These are phyloP conservation scores for Trichoderma gamsii DNA, from an alignment of 495 filamentous ascomycete genomes.

Conservation along the genomic window DNA sequence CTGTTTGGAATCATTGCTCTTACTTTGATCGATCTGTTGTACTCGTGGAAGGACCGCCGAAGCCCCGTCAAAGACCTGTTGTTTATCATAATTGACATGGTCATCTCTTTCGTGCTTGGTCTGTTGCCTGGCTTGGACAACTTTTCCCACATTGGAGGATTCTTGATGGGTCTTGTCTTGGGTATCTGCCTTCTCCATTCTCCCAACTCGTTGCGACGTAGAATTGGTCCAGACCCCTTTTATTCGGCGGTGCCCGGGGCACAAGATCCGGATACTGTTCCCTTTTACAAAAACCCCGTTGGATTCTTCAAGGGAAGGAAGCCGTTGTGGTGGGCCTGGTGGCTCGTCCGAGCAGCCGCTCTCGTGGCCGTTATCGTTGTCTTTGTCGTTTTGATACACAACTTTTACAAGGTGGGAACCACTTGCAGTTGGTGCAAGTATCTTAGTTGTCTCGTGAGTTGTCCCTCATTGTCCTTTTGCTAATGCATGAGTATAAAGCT, in stretches of 20 bases:
- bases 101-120: constrained; percentile 86
- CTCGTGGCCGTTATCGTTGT: constrained; percentile 70
- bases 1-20: constrained; percentile 91
- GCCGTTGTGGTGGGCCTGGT: constrained; percentile 96
- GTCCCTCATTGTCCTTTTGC: constrained; percentile 12
- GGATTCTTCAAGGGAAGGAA: constrained; percentile 89
- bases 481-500: constrained; percentile 28
- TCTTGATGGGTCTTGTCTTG: constrained; percentile 83
- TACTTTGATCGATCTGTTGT: constrained; percentile 79
- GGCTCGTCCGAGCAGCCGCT: constrained; percentile 77
- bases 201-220: constrained; percentile 68
- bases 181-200: constrained; percentile 84
- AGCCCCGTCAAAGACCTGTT: constrained; percentile 72
- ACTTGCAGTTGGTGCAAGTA: constrained; percentile 90
- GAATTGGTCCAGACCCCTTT: constrained; percentile 62
- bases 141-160: constrained; percentile 94
- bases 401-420: constrained; percentile 77
- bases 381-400: constrained; percentile 77
- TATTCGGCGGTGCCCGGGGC: constrained; percentile 37
- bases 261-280: constrained; percentile 38
- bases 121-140: constrained; percentile 92
- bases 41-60: constrained; percentile 74
- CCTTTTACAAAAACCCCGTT: constrained; percentile 62
- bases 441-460: constrained; percentile 82
- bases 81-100: constrained; percentile 77